phyloP scores from a whole-genome alignment of 768 basidiomycete species.

The Leccinum imitatum region DNA sequence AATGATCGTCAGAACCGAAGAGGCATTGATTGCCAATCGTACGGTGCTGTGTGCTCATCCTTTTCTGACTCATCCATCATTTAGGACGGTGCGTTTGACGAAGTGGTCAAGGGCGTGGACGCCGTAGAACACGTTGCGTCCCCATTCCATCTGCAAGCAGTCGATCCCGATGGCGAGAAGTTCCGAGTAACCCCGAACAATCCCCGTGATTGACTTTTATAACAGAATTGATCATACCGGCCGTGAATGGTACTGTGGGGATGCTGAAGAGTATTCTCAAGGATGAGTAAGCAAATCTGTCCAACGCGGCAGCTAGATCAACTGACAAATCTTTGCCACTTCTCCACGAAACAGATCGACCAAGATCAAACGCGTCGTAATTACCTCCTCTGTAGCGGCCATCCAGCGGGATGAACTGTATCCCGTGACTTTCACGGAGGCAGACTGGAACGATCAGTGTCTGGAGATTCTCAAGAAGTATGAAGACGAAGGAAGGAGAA shows the following conservation, averaged over 20 bases:
- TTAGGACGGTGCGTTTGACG: constrained; percentile 71
- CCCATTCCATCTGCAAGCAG: constrained; percentile 49
- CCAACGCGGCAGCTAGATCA: background rate
- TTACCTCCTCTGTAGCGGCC: constrained; percentile 63
- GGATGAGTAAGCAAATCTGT: constrained; percentile 39
- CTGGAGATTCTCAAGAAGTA: constrained; percentile 42
- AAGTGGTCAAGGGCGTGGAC: constrained; percentile 74
- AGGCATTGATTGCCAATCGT: background rate
- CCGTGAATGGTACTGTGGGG: constrained; percentile 66
- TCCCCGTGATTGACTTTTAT: background rate
- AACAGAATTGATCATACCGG: constrained; percentile 65
- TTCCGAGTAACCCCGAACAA: background rate
- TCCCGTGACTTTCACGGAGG: constrained; percentile 42
- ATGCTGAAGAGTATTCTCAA: constrained; percentile 60
- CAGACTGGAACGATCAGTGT: constrained; percentile 38
- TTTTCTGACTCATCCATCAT: background rate
- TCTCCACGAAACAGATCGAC: constrained; percentile 26
- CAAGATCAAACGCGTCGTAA: constrained; percentile 63
- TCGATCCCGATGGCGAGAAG: constrained; percentile 41
- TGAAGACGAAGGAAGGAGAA: constrained; percentile 45
- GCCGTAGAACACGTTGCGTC: constrained; percentile 72
- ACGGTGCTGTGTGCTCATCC: background rate
- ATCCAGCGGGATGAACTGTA: constrained; percentile 34
- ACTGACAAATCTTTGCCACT: background rate
- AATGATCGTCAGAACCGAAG: background rate